A percentile compares a stretch with the other conserved stretches of the same genome.
Conservation (phyloP, 2,329 filamentous ascomycete genomes). For the Neonectria hederae region DNA sequence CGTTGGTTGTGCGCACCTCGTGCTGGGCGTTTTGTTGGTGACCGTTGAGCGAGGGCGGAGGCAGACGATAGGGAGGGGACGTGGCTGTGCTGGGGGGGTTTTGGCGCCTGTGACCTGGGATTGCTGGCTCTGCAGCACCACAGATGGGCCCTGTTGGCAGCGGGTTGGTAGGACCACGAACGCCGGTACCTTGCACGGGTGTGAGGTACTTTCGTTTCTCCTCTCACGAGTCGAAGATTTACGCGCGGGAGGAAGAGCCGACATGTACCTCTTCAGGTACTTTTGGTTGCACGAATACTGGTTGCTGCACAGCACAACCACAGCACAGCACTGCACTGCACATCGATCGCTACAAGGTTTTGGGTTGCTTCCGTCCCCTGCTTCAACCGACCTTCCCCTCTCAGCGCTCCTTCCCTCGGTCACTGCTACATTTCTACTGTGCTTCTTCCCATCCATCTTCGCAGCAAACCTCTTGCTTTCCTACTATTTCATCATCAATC, state of each 20-base stretch:
- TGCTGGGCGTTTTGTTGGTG: constrained; percentile 6
- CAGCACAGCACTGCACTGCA: neutral
- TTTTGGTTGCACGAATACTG: neutral
- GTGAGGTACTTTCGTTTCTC: neutral
- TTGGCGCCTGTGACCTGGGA: neutral
- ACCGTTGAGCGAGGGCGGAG: neutral
- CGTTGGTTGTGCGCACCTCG: neutral
- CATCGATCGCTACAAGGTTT: constrained; percentile 4
- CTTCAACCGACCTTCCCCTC: neutral
- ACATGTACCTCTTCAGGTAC: neutral
- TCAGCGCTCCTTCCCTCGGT: neutral
- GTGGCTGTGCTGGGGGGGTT: neutral
- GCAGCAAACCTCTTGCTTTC: neutral
- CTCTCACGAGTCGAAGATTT: too few relatives aligned
- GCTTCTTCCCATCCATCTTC: neutral
- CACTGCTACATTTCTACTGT: neutral
- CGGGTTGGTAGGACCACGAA: neutral
- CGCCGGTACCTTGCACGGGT: neutral
- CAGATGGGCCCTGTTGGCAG: neutral
- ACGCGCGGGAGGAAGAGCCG: neutral
- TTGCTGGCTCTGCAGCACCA: neutral
- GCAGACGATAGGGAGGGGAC: neutral
- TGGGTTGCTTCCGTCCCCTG: neutral
- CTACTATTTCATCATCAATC: neutral
- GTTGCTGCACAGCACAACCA: neutral